Evolutionary conservation across 768 basidiomycete species (phyloP), one percentile per base, ranked within the genome.

Genomic region (Dacryopinax spathularia): DNA sequence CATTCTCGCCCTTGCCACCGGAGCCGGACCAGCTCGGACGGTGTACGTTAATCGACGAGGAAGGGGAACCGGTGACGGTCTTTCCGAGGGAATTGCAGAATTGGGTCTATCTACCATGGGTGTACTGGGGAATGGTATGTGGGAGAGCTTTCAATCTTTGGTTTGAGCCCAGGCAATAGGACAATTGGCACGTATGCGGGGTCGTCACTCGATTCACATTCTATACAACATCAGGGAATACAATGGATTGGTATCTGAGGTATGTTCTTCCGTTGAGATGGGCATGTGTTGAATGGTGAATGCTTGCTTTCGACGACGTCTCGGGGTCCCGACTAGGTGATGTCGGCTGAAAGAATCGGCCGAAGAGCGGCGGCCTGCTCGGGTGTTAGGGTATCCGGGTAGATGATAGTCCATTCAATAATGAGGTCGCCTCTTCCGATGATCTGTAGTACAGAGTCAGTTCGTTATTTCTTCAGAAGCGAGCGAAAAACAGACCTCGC

Each of bases 361-460:
- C 48, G 48, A 25, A 56, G 25, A 31, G 48, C 48, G 31, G 48
- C 48, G 25, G 31, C 31, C 25, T 56, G 48, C 48, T 56, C 48
- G 25, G 29, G 10, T 15, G 22, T 56, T 29, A 56, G 25, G 29
- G 3, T 56, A 18, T 56, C 48, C 5, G 48, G 48, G 31, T 27
- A 56, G 3, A 56, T 10, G 33, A 48, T 5, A 18, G 76, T 81
- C 66, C 70, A 87, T 85, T 79, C 81, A 63, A 88, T 76, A 64
- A 86, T 74, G 69, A 88, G 74, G 69, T 85, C 83, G 18, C 86
- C 85, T 68, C 81, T 78, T 34, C 83, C 83, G 61, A 81, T 71
- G 10, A 56, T 56, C 48, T 56, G 29, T 10, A 10, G 31, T 29
- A 56, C 6, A 5, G 13, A 5, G 29, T 56, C 36, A 37, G 36